Conservation (phyloP, 805 yeast genomes). For the Sugiyamaella qingdaonensis region DNA sequence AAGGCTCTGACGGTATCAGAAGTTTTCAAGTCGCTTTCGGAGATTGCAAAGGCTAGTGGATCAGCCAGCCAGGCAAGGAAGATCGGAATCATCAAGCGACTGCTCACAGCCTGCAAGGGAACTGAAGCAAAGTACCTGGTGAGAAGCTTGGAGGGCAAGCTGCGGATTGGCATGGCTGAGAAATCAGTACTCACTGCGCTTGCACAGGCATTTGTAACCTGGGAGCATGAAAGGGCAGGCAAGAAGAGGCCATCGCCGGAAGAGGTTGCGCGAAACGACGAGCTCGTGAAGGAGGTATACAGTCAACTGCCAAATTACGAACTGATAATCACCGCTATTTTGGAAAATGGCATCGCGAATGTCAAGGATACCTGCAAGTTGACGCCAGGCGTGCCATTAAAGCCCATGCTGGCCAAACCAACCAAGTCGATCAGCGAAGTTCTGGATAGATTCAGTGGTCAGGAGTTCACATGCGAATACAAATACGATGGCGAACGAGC, state of each 20-base stretch:
- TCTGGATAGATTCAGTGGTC: conserved; percentile 79
- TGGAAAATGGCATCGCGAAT: conserved; percentile 63
- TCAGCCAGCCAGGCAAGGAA: conserved; percentile 76
- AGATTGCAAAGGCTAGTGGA: conserved; percentile 76
- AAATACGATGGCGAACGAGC: conserved; percentile 98
- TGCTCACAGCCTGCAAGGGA: conserved; percentile 82
- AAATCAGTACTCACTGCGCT: conserved; percentile 81
- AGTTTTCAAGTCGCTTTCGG: conserved; percentile 70
- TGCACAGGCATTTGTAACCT: conserved; percentile 72
- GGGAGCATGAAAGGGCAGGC: conserved; percentile 43
- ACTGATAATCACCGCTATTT: conserved; percentile 60
- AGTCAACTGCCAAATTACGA: conserved; percentile 90
- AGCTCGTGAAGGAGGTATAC: conserved; percentile 75
- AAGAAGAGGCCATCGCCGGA: conserved; percentile 37
- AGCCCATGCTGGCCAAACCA: conserved; percentile 98
- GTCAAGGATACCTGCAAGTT: conserved; percentile 65
- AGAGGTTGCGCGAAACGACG: conserved; percentile 62
- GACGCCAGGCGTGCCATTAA: conserved; percentile 89
- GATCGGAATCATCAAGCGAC: conserved; percentile 69
- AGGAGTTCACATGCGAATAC: conserved; percentile 89
- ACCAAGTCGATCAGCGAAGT: conserved; percentile 92
- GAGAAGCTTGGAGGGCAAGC: conserved; percentile 86
- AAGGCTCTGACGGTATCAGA: conserved; percentile 65
- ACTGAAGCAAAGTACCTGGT: conserved; percentile 87
- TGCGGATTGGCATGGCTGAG: conserved; percentile 91